These are phyloP conservation scores for Fusarium coicis DNA, from an alignment of 2,329 filamentous ascomycete genomes.

Conservation along the genomic window DNA sequence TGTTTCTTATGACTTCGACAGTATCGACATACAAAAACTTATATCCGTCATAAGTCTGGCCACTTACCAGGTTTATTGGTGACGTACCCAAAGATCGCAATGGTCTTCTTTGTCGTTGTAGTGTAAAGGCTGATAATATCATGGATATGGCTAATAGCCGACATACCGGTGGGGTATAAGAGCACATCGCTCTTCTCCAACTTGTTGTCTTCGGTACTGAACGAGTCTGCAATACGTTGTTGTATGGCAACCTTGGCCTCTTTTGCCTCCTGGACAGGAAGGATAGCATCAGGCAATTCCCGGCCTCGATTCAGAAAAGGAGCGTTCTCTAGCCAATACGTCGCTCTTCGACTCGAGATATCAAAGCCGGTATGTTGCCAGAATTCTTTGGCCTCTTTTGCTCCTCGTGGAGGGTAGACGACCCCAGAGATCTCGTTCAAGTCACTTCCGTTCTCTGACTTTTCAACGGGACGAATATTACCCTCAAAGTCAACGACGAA, in stretches of 20 bases:
- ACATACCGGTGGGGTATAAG: constrained; percentile 64
- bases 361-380: constrained; percentile 47
- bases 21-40: constrained; percentile 48
- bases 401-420: constrained; percentile 23
- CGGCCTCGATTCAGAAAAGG: constrained; percentile 21
- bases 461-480: background rate
- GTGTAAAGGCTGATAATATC: constrained; percentile 11
- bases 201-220: constrained; percentile 23
- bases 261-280: constrained; percentile 8
- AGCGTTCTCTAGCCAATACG: constrained; percentile 40
- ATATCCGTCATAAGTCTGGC: background rate
- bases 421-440: constrained; percentile 29
- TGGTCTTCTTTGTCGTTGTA: background rate
- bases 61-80: background rate
- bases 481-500: constrained; percentile 26
- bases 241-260: constrained; percentile 20
- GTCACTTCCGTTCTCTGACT: background rate
- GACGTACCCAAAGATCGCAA: constrained; percentile 46
- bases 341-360: constrained; percentile 44
- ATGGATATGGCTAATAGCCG: constrained; percentile 52
- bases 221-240: constrained; percentile 32
- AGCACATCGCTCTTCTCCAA: constrained; percentile 54
- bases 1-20: constrained; percentile 45
- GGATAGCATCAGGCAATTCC: background rate
- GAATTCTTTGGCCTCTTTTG: constrained; percentile 41